A percentile compares a stretch with the other conserved stretches of the same genome.
phyloP scores from a whole-genome alignment of 2,329 filamentous ascomycete genomes.

The Sporothrix variecibatus region DNA sequence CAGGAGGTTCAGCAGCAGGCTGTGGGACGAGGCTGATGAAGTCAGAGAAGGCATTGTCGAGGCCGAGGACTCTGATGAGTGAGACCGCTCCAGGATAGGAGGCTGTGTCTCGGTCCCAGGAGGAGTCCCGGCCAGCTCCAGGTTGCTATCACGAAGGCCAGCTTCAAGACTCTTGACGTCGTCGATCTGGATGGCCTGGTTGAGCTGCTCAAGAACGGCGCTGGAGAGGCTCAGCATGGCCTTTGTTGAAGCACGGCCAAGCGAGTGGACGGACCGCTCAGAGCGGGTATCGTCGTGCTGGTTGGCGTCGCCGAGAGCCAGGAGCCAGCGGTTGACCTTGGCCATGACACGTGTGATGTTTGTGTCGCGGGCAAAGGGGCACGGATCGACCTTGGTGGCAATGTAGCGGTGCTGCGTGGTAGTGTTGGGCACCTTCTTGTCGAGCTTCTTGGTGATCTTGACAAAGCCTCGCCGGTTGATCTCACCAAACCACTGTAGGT shows the following conservation, averaged over 20 bases:
- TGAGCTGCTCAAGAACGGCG: slow-evolving; percentile 68
- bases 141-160: slow-evolving; percentile 59
- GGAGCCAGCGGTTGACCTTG: slow-evolving; percentile 89
- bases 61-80: neutral
- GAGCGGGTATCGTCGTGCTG: slow-evolving; percentile 74
- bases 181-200: slow-evolving; percentile 71
- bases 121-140: slow-evolving; percentile 36
- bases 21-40: slow-evolving; percentile 49
- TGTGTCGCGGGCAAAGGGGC: slow-evolving; percentile 78
- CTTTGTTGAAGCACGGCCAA: slow-evolving; percentile 75
- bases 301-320: slow-evolving; percentile 75
- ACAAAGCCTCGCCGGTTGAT: slow-evolving; percentile 93
- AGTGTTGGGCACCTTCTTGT: slow-evolving; percentile 83
- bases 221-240: slow-evolving; percentile 72
- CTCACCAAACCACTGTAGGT: slow-evolving; percentile 96
- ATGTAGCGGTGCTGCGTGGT: slow-evolving; percentile 84
- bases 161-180: slow-evolving; percentile 59
- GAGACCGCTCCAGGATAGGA: neutral
- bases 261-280: slow-evolving; percentile 70
- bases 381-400: slow-evolving; percentile 84
- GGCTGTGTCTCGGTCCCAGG: neutral
- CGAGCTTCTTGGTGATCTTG: slow-evolving; percentile 98
- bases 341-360: slow-evolving; percentile 51
- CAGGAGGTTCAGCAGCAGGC: slow-evolving; percentile 75
- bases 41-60: neutral